Evolutionary conservation across 2,329 filamentous ascomycete species (phyloP), one percentile per base, ranked within the genome.

Genomic region (Apiospora saccharicola): DNA sequence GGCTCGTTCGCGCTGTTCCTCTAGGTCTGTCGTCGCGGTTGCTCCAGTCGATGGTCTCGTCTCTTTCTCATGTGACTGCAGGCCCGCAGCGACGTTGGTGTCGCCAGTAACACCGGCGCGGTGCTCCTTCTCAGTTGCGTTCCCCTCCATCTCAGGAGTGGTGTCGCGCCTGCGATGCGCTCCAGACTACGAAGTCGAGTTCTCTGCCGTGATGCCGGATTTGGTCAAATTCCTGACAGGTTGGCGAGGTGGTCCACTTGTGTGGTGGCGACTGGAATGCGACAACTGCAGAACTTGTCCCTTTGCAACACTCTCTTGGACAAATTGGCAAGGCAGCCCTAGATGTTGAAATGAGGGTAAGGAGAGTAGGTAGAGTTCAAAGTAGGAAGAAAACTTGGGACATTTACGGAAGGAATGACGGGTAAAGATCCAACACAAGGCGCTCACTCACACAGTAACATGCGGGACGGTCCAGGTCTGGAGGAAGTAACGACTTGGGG

Each of bases 1-100:
- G 6, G 81, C 83, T 70, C 82, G 79, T 71, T 86, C 83, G 41
- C 80, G 79, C 74, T 82, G 78, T 67, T 86, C 80, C 73, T 85
- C 84, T 22, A 78, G 74, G 71, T 79, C 77, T 53, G 74, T 74
- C 68, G 73, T 70, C 4, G 30, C 37, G 34, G 30, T 57, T n/a
- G 47, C 34, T 24, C 37, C 26, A 16, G 68, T 51, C 19, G 68
- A 43, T n/a, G 57, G 57, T 7, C 57, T 64, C 34, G 57, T 41
- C 3, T 12, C 57, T 34, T 51, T 41, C 22, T 41, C 47, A 24
- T 43, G 44, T 13, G n/a, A 46, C 7, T 37, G 30, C 26, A 44
- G 44, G 37, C 12, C 24, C 10, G 34, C 24, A n/a, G 67, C 34
- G 34, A 24, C 10, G 22, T 70, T 70, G 30, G 68, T 43, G 13